phyloP scores from a whole-genome alignment of 2,329 filamentous ascomycete genomes.

The Cephalotrichum gorgonifer region DNA sequence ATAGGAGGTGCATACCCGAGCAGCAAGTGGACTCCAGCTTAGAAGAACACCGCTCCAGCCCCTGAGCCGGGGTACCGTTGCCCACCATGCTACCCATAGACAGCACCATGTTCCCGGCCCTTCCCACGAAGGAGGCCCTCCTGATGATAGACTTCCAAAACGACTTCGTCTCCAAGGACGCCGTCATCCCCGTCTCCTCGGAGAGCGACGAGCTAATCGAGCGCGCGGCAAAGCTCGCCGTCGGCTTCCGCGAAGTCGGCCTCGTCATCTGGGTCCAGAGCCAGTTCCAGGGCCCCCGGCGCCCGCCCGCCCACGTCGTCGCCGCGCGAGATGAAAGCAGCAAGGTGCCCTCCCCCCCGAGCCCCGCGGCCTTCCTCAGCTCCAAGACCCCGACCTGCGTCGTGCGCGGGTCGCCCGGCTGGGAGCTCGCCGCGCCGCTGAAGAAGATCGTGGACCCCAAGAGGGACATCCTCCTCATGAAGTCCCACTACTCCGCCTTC shows the following conservation, averaged over 20 bases:
- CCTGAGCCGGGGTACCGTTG: not conserved
- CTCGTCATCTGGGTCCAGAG: constrained; percentile 80
- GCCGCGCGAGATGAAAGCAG: not conserved
- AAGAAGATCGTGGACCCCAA: constrained; percentile 31
- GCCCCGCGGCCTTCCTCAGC: constrained; percentile 36
- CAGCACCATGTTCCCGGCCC: constrained; percentile 40
- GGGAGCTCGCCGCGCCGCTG: constrained; percentile 32
- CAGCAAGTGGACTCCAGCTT: too few species aligned
- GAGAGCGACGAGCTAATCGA: constrained; percentile 57
- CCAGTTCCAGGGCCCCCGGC: constrained; percentile 54
- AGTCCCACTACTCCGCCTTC: constrained; percentile 84
- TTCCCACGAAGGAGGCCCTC: constrained; percentile 57
- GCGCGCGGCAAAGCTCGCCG: constrained; percentile 54
- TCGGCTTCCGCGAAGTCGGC: constrained; percentile 60
- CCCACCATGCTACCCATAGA: constrained; percentile 27
- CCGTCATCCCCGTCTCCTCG: constrained; percentile 51
- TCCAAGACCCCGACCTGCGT: constrained; percentile 30
- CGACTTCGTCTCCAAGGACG: constrained; percentile 65
- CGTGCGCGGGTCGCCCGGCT: constrained; percentile 30
- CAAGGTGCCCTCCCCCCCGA: constrained; percentile 16
- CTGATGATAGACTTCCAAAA: constrained; percentile 83
- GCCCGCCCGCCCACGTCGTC: constrained; percentile 22
- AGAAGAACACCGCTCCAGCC: too few species aligned
- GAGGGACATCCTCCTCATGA: constrained; percentile 45
- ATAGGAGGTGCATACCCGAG: too few species aligned